These are phyloP conservation scores for Coniochaeta sp. DNA, from an alignment of 2,329 filamentous ascomycete species.

Conservation along the genomic window DNA sequence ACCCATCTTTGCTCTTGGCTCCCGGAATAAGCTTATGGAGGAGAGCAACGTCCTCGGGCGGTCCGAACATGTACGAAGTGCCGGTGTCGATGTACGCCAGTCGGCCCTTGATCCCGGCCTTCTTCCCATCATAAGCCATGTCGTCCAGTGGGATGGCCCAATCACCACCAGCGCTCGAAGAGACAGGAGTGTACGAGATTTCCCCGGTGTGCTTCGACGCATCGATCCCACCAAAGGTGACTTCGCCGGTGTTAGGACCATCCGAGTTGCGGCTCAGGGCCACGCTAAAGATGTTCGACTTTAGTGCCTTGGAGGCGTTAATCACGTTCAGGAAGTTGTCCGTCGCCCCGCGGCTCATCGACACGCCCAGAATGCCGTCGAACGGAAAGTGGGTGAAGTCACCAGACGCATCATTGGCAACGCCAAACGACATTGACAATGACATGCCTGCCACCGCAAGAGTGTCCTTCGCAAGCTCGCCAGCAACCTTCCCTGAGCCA, in stretches of 20 bases:
- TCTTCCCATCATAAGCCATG: slow-evolving; percentile 52
- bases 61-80: slow-evolving; percentile 72
- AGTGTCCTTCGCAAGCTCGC: slow-evolving; percentile 58
- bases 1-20: slow-evolving; percentile 46
- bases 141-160: slow-evolving; percentile 71
- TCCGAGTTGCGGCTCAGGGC: slow-evolving; percentile 62
- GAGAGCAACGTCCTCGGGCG: slow-evolving; percentile 54
- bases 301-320: slow-evolving; percentile 44
- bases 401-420: slow-evolving; percentile 62
- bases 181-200: slow-evolving; percentile 56
- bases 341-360: slow-evolving; percentile 50
- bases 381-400: slow-evolving; percentile 76
- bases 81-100: slow-evolving; percentile 76
- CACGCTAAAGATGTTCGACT: slow-evolving; percentile 61
- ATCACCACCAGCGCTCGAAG: slow-evolving; percentile 41
- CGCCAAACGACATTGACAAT: slow-evolving; percentile 60
- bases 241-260: slow-evolving; percentile 61
- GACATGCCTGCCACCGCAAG: slow-evolving; percentile 59
- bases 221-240: slow-evolving; percentile 70
- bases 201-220: slow-evolving; percentile 57
- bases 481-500: slow-evolving; percentile 67
- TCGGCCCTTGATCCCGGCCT: slow-evolving; percentile 45
- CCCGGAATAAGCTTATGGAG: slow-evolving; percentile 63
- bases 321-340: slow-evolving; percentile 63
- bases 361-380: slow-evolving; percentile 79